These are phyloP conservation scores for Coniferiporia weirii DNA, from an alignment of 1,284 basidiomycete species.

Conservation along the genomic window DNA sequence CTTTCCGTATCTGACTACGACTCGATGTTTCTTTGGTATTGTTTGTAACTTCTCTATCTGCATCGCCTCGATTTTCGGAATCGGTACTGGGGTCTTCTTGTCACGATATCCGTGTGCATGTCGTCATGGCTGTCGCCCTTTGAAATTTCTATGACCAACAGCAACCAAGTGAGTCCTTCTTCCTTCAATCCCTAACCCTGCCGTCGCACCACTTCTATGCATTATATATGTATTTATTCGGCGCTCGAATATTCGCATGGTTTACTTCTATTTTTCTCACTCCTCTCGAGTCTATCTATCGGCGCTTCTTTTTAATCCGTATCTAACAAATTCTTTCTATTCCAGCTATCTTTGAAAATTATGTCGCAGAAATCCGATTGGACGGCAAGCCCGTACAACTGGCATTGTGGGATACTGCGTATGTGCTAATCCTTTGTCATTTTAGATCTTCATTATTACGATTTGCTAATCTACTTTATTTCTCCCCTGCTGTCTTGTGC, in stretches of 20 bases:
- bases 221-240: neutral
- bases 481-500: neutral
- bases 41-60: neutral
- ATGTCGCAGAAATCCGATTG: slow-evolving; percentile 94
- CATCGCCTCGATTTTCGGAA: neutral
- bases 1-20: slow-evolving; percentile 7
- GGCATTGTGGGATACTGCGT: slow-evolving; percentile 98
- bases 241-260: neutral
- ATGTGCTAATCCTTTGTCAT: slow-evolving; percentile 33
- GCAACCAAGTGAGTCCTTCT: slow-evolving; percentile 16
- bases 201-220: neutral
- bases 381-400: slow-evolving; percentile 97
- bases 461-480: neutral
- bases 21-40: slow-evolving; percentile 15
- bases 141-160: neutral
- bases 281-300: neutral
- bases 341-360: slow-evolving; percentile 93
- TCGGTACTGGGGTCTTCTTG: neutral
- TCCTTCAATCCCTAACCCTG: neutral
- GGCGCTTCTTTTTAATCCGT: neutral
- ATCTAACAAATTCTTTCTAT: slow-evolving; percentile 14
- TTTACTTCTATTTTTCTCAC: neutral
- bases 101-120: neutral
- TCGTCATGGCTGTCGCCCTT: neutral
- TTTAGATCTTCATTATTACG: slow-evolving; percentile 16